Base-by-base conservation (phyloP, 148 eudicot species). In the Vaccinium vitisidaea region DNA sequence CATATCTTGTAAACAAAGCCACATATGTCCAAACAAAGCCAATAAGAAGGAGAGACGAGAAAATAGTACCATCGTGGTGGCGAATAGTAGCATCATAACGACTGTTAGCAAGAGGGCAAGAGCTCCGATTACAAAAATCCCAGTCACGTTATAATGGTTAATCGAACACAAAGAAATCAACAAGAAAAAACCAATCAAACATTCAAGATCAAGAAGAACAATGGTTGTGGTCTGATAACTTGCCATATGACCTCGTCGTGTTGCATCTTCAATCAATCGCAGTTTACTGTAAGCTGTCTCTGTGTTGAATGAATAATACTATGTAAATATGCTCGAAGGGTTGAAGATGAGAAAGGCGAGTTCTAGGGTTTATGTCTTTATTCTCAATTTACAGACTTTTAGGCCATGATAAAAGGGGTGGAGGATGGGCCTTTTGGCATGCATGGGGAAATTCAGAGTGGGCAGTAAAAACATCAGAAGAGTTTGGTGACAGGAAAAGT, bases 201-300 rank as follows among this genome's bases (percentile, higher is more conserved):
- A 30, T 18, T 16, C 1, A 25, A 65, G 78, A 61, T 59, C 5
- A 76, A 21, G 15, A 61, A 52, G 58, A 39, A 83, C 99, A 97
- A 86, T 95, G 98, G 32, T 96, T 91, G 82, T 97, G 32, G 98
- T 50, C 98, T 92, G 86, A 97, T 94, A 56, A 97, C 93, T 86
- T 97, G 98, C 98, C 99, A 97, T 79, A 97, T 93, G 69, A 97
- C 96, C 84, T 97, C 98, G 89, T 97, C 98, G 88, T 94, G 97
- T 90, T 97, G 99, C 99, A 97, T 97, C 86, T 91, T 88, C 27
- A 19, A 11, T 84, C 63, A 70, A 74, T 48, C 32, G 15, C 88
- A 76, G 67, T 25, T 11, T 55, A 75, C 83, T 48, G 75, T 21
- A 43, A 27, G 23, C 23, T 14, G 59, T 27, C 32, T 6, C 67